Percentiles rank a stretch among this genome's conserved stretches.
phyloP scores from a whole-genome alignment of 1,139 yeast species.

The Blastobotrys serpentis region DNA sequence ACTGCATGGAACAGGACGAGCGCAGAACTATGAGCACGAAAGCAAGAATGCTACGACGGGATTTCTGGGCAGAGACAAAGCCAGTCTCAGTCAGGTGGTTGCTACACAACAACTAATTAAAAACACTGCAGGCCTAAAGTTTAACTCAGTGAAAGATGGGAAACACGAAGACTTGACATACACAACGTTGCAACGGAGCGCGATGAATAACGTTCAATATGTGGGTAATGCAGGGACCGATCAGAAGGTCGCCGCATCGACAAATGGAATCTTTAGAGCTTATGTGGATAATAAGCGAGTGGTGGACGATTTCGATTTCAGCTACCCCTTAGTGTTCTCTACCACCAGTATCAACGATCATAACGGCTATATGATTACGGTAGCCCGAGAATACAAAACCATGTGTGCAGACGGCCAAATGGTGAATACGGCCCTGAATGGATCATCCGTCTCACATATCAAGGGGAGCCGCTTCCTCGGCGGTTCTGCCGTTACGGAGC shows the following conservation, averaged over 20 bases:
- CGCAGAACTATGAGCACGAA: conserved; percentile 1
- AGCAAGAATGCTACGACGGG: conserved; percentile 1
- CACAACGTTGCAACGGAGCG: conserved; percentile 20
- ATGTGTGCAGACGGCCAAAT: conserved; percentile 5
- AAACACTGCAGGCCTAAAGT: conserved; percentile 16
- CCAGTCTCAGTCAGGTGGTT: conserved; percentile 11
- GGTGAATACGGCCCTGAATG: conserved; percentile 20
- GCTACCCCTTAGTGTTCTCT: conserved; percentile 9
- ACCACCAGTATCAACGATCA: conserved; percentile 10
- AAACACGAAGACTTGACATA: conserved; percentile 13
- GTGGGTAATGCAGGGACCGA: conserved; percentile 17
- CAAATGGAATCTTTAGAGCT: conserved; percentile 16
- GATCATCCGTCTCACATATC: conserved; percentile 18
- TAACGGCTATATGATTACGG: conserved; percentile 51
- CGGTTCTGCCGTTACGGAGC: conserved; percentile 15
- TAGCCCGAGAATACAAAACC: conserved; percentile 12
- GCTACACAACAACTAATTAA: not conserved
- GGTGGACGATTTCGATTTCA: conserved; percentile 3
- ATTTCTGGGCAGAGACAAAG: conserved; percentile 1
- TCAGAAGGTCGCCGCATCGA: conserved; percentile 20
- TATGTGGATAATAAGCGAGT: conserved; percentile 15
- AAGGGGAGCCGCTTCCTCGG: conserved; percentile 16
- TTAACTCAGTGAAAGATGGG: conserved; percentile 10
- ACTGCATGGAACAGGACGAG: conserved; percentile 32
- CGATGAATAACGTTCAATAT: conserved; percentile 18